Evolutionary conservation across 306 rosid genomes (phyloP), one percentile per base, ranked within the genome.

Genomic region (Cyamopsis tetragonoloba): DNA sequence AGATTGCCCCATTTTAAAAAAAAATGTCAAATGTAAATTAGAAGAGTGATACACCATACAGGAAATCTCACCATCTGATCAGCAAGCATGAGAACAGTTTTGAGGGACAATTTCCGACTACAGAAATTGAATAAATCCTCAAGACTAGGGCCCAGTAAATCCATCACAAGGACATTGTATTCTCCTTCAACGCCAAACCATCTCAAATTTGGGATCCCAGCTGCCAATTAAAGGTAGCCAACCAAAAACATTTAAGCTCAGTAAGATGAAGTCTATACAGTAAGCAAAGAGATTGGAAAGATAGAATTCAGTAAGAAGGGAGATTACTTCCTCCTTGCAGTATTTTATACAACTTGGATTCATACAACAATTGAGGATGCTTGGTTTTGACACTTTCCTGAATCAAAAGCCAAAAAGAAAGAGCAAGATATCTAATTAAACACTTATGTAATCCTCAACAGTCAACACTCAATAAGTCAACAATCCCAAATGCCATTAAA

Each of bases 151-250:
- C 98, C 96, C 62, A 92, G 79, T 66, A 92, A 87, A 79, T 89
- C 98, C 91, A 89, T 92, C 66, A 92, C 96, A 37, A 92, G 98
- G 50, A 92, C 89, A 77, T 92, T 92, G 59, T 89, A 92, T 56
- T 92, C 96, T 80, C 98, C 98, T 76, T 92, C 98, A 44, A 83
- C 82, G 26, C 98, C 98, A 81, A 62, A 92, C 98, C 98, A 92
- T 81, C 89, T 84, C 57, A 89, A 67, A 60, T 89, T 87, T 58
- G 86, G 89, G 54, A 92, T 84, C 73, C 96, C 96, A 86, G 98
- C 98, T 92, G 89, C 59, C 62, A 70, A 71, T 47, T 55, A 77
- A 17, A 54, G 31, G 57, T 17, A 79, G 75, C 47, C 48, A 66
- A 17, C 32, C 61, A 27, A 42, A 80, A 47, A 57, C 5, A 56